Evolutionary conservation across 2,329 filamentous ascomycete genomes (phyloP), one percentile per base, ranked within the genome.

Genomic region (Epichloe aotearoae): DNA sequence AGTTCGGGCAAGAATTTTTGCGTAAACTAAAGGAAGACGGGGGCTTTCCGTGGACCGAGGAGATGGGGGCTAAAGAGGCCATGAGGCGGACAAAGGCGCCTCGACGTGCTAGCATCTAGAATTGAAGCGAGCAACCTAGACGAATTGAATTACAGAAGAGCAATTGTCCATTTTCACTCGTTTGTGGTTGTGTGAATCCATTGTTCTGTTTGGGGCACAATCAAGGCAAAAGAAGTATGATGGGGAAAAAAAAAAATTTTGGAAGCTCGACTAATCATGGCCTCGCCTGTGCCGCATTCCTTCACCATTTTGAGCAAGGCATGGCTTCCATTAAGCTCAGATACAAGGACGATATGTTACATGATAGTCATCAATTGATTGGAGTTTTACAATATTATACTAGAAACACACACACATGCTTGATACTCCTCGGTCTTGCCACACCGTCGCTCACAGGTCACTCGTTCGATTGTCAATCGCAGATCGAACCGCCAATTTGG

Each of bases 1-100:
- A 79, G 50, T 98, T 83, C 62, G 93, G 89, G 4, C 84, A 85
- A 64, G 80, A 88, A 50, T 96, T 84, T 64, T 67, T 98, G 56
- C 80, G 80, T 49, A 77, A 82, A 58, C 71, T 97, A 64, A 83
- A 82, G 62, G 86, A 86, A 39, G 77, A 94, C 59, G 91, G 91
- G 0, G 76, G 84, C 39, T 69, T 98, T 57, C 79, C 79, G 23
- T 60, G 86, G 44, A 75, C 79, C 47, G 82, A 85, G 61, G 84
- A 86, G 70, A 84, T 80, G 19, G 85, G 86, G 61, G 84, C 85
- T 56, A 88, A 88, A 73, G 84, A 83, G 66, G 83, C 82, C 30
- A 67, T 91, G 60, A 75, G 85, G 59, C 76, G 86, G 59, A 91
- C 86, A 1, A 87, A 88, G 80, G 86, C 86, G 52, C 86, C 86